phyloP scores from a whole-genome alignment of 106 monocot genomes.

The Phalaenopsis equestris region DNA sequence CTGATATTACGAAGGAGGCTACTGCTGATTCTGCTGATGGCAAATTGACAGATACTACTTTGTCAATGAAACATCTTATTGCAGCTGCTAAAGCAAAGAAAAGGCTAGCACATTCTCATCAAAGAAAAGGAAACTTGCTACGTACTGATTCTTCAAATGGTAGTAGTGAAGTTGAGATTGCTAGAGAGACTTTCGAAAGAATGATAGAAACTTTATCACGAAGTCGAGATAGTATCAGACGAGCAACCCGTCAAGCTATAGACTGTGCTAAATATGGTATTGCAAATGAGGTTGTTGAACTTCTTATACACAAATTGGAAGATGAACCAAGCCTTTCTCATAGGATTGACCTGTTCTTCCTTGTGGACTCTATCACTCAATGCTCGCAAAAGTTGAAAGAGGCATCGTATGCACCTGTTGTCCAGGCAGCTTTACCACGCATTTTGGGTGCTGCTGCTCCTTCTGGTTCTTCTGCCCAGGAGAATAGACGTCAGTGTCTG shows the following conservation, averaged over 20 bases:
- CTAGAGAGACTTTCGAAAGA: conserved; percentile 77
- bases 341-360: conserved; percentile 83
- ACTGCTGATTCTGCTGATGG: conserved; percentile 13
- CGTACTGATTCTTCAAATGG: conserved; percentile 39
- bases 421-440: conserved; percentile 74
- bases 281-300: conserved; percentile 74
- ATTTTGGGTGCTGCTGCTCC: conserved; percentile 88
- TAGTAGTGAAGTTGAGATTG: conserved; percentile 57
- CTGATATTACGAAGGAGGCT: conserved; percentile 13
- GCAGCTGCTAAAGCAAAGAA: conserved; percentile 83
- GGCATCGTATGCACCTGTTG: conserved; percentile 70
- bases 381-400: conserved; percentile 20
- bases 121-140: conserved; percentile 29
- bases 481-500: conserved; percentile 87
- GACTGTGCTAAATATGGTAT: conserved; percentile 87
- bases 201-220: conserved; percentile 77
- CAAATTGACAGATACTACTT: conserved; percentile 29
- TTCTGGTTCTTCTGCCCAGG: conserved; percentile 63
- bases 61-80: conserved; percentile 69
- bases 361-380: conserved; percentile 94
- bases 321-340: conserved; percentile 70
- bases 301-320: conserved; percentile 76
- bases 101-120: conserved; percentile 40
- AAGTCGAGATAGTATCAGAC: conserved; percentile 78
- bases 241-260: conserved; percentile 78